Evolutionary conservation across 73 alveolate genomes (phyloP), one percentile per base, ranked within the genome.

Genomic region (Paramecium sexaurelia): DNA sequence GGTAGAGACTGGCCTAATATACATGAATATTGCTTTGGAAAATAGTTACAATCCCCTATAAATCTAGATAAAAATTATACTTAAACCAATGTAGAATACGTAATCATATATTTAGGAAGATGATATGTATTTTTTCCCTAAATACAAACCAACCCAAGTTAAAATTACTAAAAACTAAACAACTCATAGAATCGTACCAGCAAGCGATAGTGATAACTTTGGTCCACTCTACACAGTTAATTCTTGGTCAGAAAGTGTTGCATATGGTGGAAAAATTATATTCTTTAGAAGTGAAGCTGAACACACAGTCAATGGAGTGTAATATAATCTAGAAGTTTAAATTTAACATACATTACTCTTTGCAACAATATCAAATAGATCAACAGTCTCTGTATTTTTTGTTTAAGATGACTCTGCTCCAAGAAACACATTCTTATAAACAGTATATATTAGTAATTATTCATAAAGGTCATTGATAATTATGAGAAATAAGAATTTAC

Each of bases 271-370:
- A 19, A 39, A 37, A 32, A 10, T 29, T 11, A 78, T 78, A 17
- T 33, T 36, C n/a, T 78, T 78, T 43, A 78, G 90, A 78, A 41
- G 55, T 24, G 90, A 78, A 78, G 33, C 90, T 24, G 90, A 78
- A 40, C 90, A 78, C 8, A 41, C 69, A 10, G 0, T 78, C 9
- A 43, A 33, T 17, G 75, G 90, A 41, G 33, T 36, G 3, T 36
- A 61, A 45, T 45, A 20, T 24, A 22, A 22, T 41, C 22, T 78
- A 22, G 90, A 78, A 45, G 90, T 78, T 26, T 33, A 78, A 43
- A 43, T 78, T 2, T 9, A 41, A 20, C 75, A 78, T 78, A 40
- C n/a, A 0, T 5, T 39, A 13, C n/a, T 78, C 26, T 78, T 78
- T 78, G 32, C 68, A 13, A 26, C 75, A n/a, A 17, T n/a, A 1